Evolutionary conservation across 1,139 yeast genomes (phyloP).

Genomic region (Debaryomycetaceae sp.): DNA sequence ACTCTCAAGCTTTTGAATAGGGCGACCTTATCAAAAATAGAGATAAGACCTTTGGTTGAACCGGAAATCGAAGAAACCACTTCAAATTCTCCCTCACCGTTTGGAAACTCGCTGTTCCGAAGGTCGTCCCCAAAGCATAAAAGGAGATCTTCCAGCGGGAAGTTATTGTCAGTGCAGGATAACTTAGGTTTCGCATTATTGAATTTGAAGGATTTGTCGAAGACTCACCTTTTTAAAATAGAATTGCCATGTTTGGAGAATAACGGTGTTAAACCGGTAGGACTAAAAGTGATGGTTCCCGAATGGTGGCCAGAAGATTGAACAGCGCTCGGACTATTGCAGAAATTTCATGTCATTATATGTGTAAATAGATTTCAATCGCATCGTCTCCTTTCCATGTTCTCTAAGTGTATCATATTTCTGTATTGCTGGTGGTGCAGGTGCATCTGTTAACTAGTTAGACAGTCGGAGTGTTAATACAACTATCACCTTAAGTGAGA

Average conservation of each 20-base stretch:
- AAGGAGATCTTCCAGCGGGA: constrained; percentile 51
- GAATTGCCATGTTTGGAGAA: constrained; percentile 24
- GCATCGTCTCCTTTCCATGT: too few relatives aligned
- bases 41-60: constrained; percentile 20
- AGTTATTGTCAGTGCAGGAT: constrained; percentile 52
- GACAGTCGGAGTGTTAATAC: too few relatives aligned
- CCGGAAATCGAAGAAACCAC: constrained; percentile 6
- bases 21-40: constrained; percentile 21
- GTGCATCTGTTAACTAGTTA: too few relatives aligned
- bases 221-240: constrained; percentile 23
- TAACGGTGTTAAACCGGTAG: constrained; percentile 22
- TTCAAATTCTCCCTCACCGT: constrained; percentile 8
- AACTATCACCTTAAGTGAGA: too few relatives aligned
- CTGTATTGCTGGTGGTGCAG: too few relatives aligned
- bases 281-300: constrained; percentile 51
- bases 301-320: constrained; percentile 59
- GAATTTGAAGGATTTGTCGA: constrained; percentile 40
- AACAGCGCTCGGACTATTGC: not conserved
- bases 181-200: constrained; percentile 67
- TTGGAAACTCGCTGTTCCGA: constrained; percentile 31
- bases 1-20: constrained; percentile 14
- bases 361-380: too few relatives aligned
- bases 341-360: too few relatives aligned
- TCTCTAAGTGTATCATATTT: too few relatives aligned
- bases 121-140: constrained; percentile 26